Conservation (phyloP, 108 stramenopile genomes). For the Seminavis robusta region DNA sequence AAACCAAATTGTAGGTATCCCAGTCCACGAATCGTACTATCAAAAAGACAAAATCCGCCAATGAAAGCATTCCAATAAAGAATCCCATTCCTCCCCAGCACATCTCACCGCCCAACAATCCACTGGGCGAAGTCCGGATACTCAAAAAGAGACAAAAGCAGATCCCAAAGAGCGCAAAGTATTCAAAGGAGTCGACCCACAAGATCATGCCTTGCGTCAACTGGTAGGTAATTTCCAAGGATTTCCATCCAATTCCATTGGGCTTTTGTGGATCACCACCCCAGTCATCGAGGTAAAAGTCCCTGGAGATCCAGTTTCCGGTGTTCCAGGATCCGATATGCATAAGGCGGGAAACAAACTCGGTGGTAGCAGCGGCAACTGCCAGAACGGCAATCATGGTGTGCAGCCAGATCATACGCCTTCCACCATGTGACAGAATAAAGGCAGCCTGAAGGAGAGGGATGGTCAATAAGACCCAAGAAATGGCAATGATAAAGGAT, state of each 20-base stretch:
- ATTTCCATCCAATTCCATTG: constrained; percentile 67
- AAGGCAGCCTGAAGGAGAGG: constrained; percentile 69
- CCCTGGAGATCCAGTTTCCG: constrained; percentile 42
- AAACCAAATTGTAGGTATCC: too few relatives aligned
- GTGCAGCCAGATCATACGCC: constrained; percentile 47
- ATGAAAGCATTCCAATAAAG: too few relatives aligned
- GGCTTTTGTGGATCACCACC: neutral
- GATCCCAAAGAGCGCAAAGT: too few relatives aligned
- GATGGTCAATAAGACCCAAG: constrained; percentile 61
- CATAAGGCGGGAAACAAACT: constrained; percentile 55
- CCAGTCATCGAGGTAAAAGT: constrained; percentile 74
- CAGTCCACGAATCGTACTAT: too few relatives aligned
- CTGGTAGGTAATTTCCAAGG: constrained; percentile 58
- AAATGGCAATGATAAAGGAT: constrained; percentile 38
- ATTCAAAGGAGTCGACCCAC: constrained; percentile 28
- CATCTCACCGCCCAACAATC: too few relatives aligned
- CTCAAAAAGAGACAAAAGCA: constrained; percentile 9
- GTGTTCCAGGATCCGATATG: constrained; percentile 47
- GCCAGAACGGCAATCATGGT: constrained; percentile 47
- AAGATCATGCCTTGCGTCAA: constrained; percentile 37
- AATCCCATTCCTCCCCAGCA: too few relatives aligned
- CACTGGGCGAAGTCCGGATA: too few relatives aligned
- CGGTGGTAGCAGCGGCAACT: constrained; percentile 54
- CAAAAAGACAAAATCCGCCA: too few relatives aligned
- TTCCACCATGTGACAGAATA: constrained; percentile 54